phyloP scores from a whole-genome alignment of 1,284 basidiomycete genomes.

The Papiliotrema terrestris region DNA sequence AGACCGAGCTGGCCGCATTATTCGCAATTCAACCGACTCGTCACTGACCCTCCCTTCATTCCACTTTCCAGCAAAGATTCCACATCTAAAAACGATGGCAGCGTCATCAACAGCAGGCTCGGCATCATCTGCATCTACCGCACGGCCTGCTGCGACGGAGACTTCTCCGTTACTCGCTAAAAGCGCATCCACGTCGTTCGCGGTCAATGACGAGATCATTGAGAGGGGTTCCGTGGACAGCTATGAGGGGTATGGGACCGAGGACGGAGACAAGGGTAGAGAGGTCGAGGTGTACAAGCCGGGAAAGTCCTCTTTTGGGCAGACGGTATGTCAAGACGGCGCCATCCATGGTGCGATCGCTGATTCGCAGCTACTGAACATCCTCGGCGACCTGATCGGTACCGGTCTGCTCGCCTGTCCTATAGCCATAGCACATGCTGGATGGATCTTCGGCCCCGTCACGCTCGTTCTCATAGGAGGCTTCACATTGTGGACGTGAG shows the following conservation, averaged over 20 bases:
- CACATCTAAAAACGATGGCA: too few species aligned
- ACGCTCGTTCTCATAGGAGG: slow-evolving; percentile 70
- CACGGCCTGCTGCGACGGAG: not conserved
- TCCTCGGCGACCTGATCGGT: slow-evolving; percentile 76
- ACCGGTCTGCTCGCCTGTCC: slow-evolving; percentile 87
- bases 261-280: slow-evolving; percentile 16
- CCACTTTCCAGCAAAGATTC: too few species aligned
- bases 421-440: slow-evolving; percentile 76
- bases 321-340: slow-evolving; percentile 58
- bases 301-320: slow-evolving; percentile 69
- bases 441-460: slow-evolving; percentile 73
- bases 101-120: too few species aligned
- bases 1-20: too few species aligned
- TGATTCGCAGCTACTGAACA: slow-evolving; percentile 67
- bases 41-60: too few species aligned
- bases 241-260: too few species aligned
- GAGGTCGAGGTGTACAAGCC: slow-evolving; percentile 41
- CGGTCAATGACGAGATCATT: not conserved
- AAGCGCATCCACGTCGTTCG: not conserved
- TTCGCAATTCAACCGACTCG: too few species aligned
- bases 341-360: too few species aligned
- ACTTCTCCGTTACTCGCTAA: not conserved
- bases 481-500: slow-evolving; percentile 80
- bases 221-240: not conserved
- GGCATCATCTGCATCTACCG: too few species aligned